Percentiles rank a stretch among this genome's conserved stretches.
phyloP scores from a whole-genome alignment of 2,329 filamentous ascomycete genomes.

The Fusarium veterinarium region DNA sequence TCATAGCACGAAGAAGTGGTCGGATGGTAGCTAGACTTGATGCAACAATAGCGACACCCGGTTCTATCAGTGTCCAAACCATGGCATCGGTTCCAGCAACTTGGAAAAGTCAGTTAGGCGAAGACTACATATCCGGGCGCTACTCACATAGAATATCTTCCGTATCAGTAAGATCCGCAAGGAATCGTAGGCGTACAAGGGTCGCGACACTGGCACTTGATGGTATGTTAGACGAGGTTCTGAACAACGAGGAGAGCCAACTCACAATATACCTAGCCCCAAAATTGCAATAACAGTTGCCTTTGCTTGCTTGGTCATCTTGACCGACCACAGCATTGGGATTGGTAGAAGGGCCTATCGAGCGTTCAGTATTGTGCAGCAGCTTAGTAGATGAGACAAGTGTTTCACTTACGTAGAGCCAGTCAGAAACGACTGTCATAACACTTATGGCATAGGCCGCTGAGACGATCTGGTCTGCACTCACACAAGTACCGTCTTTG shows the following conservation, averaged over 20 bases:
- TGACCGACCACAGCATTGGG: conserved; percentile 65
- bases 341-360: conserved; percentile 62
- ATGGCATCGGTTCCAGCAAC: conserved; percentile 63
- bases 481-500: conserved; percentile 56
- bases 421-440: conserved; percentile 65
- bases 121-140: not conserved
- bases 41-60: conserved; percentile 65
- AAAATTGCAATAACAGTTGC: conserved; percentile 62
- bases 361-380: conserved; percentile 11
- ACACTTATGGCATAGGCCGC: conserved; percentile 64
- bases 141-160: conserved; percentile 61
- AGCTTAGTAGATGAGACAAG: not conserved
- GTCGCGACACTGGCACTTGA: conserved; percentile 65
- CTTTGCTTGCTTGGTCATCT: conserved; percentile 65
- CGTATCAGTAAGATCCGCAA: conserved; percentile 57
- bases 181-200: conserved; percentile 62
- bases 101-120: conserved; percentile 42
- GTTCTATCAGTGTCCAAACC: conserved; percentile 69
- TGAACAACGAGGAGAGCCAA: not conserved
- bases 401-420: conserved; percentile 58
- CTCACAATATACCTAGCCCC: conserved; percentile 63
- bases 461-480: conserved; percentile 56
- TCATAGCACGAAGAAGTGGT: conserved; percentile 62
- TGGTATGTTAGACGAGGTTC: conserved; percentile 18
- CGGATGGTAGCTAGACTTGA: conserved; percentile 66